phyloP scores from a whole-genome alignment of 2,329 filamentous ascomycete species.

The Diaporthe citrichinensis region DNA sequence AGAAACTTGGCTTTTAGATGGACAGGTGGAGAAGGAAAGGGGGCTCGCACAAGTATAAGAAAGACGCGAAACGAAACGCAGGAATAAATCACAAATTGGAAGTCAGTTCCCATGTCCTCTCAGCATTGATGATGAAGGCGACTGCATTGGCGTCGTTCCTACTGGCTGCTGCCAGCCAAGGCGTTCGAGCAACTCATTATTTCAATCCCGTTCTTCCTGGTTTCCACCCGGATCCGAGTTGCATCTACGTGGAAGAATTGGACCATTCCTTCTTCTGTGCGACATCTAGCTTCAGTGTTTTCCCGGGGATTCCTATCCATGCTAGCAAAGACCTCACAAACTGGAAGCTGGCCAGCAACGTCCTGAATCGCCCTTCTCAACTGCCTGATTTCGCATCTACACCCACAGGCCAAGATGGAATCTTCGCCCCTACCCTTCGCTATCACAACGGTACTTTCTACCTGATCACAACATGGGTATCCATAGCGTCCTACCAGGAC shows the following conservation, averaged over 20 bases:
- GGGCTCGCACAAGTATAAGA: not conserved
- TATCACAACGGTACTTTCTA: conserved; percentile 50
- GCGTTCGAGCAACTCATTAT: conserved; percentile 30
- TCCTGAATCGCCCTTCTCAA: conserved; percentile 57
- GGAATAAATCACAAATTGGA: too few species aligned
- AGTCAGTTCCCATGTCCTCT: not conserved
- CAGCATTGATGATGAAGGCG: not conserved
- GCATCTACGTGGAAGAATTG: conserved; percentile 55
- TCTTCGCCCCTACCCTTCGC: conserved; percentile 53
- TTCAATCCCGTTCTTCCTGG: conserved; percentile 64
- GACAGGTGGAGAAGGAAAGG: not conserved
- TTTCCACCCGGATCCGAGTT: conserved; percentile 64
- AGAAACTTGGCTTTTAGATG: not conserved
- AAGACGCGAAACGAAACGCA: not conserved
- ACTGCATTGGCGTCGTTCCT: not conserved
- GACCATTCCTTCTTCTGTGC: conserved; percentile 65
- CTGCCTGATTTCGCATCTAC: conserved; percentile 54
- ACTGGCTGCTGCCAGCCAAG: not conserved
- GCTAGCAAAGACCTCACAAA: conserved; percentile 64
- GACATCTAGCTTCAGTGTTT: conserved; percentile 66
- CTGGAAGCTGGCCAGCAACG: conserved; percentile 61
- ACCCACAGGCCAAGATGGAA: conserved; percentile 45
- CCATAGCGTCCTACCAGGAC: conserved; percentile 1
- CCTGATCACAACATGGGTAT: conserved; percentile 46
- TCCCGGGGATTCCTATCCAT: conserved; percentile 67